A percentile compares a stretch with the other conserved stretches of the same genome.
phyloP scores from a whole-genome alignment of 768 basidiomycete genomes.

The Tulasnella sp. region DNA sequence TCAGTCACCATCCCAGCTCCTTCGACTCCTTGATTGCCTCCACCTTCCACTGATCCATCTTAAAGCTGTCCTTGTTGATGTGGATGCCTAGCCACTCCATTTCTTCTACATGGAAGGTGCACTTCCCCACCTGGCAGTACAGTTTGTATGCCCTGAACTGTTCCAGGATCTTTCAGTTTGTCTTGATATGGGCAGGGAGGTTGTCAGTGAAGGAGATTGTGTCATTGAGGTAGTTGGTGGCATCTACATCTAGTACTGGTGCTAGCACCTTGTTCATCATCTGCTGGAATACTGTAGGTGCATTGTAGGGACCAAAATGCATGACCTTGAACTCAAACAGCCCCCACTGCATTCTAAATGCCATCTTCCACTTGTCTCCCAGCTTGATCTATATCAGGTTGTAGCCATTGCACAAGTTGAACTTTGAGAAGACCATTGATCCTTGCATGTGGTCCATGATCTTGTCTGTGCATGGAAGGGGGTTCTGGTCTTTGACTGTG shows the following conservation, averaged over 20 bases:
- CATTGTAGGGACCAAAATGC: slow-evolving; percentile 22
- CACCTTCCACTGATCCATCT: neutral
- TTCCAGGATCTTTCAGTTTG: slow-evolving; percentile 18
- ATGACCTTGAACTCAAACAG: neutral
- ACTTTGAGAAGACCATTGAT: neutral
- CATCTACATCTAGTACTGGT: slow-evolving; percentile 14
- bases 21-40: slow-evolving; percentile 16
- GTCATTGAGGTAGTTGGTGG: slow-evolving; percentile 21
- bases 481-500: neutral
- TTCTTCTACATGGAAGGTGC: slow-evolving; percentile 16
- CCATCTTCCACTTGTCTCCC: slow-evolving; percentile 15
- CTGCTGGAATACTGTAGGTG: slow-evolving; percentile 21
- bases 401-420: slow-evolving; percentile 11
- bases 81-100: slow-evolving; percentile 21
- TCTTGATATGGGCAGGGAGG: slow-evolving; percentile 12
- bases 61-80: neutral
- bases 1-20: slow-evolving; percentile 16
- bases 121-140: slow-evolving; percentile 21
- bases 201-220: slow-evolving; percentile 18
- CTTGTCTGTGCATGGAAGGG: slow-evolving; percentile 17
- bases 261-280: slow-evolving; percentile 20
- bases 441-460: neutral
- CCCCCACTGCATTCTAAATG: slow-evolving; percentile 2
- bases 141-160: slow-evolving; percentile 16
- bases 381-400: neutral